A percentile compares a stretch with the other conserved stretches of the same genome.
phyloP scores from a whole-genome alignment of 805 yeast species.

The Cyberlindnera petersonii region DNA sequence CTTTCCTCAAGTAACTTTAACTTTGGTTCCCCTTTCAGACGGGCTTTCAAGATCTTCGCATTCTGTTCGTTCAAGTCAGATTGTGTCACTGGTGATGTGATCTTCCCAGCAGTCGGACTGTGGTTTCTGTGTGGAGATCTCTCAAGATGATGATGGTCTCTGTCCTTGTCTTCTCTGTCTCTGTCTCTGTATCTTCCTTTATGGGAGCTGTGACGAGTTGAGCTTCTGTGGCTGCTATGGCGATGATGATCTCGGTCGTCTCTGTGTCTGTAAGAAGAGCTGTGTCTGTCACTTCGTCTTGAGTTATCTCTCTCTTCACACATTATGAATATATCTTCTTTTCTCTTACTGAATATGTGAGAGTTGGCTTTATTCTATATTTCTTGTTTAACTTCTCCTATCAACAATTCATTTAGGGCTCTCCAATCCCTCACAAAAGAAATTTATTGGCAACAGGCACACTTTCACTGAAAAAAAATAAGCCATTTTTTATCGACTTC shows the following conservation, averaged over 20 bases:
- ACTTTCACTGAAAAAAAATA: neutral
- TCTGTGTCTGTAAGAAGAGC: constrained; percentile 1
- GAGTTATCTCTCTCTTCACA: too few species aligned
- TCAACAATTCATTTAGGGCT: too few species aligned
- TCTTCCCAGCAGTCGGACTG: too few species aligned
- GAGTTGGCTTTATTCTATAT: too few species aligned
- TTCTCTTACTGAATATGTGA: too few species aligned
- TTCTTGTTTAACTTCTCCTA: too few species aligned
- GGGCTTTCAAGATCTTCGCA: constrained; percentile 33
- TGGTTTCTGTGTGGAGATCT: constrained; percentile 2
- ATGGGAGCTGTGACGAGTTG: neutral
- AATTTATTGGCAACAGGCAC: too few species aligned
- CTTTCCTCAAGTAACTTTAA: constrained; percentile 24
- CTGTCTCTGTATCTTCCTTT: constrained; percentile 1
- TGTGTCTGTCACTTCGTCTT: neutral
- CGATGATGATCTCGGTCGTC: neutral
- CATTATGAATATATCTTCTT: too few species aligned
- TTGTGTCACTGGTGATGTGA: constrained; percentile 2
- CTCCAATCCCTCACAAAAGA: too few species aligned
- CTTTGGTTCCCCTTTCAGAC: constrained; percentile 25
- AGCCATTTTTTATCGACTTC: neutral
- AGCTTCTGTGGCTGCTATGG: neutral
- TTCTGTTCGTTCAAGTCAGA: constrained; percentile 29
- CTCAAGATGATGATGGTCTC: constrained; percentile 7
- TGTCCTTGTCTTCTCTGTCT: neutral